phyloP scores from a whole-genome alignment of 2,329 filamentous ascomycete species.

The Thelonectria olida region DNA sequence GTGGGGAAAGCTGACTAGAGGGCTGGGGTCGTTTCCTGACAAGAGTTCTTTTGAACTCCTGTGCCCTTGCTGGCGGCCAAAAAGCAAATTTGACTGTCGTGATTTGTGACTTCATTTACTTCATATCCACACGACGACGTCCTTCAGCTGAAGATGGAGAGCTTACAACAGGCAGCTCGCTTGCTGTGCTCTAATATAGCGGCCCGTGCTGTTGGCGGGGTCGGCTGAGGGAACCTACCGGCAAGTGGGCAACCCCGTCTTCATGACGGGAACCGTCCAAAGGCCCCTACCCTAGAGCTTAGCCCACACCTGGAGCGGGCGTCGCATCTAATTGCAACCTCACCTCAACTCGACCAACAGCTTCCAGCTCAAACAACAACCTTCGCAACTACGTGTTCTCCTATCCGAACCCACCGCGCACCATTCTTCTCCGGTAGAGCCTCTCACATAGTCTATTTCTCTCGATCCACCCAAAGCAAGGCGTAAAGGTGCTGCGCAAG shows the following conservation, averaged over 20 bases:
- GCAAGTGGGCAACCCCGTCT: too few relatives aligned
- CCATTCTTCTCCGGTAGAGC: background rate
- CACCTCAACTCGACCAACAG: constrained; percentile 2
- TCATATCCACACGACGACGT: too few relatives aligned
- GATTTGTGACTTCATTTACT: background rate
- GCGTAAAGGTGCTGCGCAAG: background rate
- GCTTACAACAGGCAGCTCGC: too few relatives aligned
- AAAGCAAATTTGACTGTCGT: background rate
- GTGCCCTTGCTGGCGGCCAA: background rate
- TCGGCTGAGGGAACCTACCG: too few relatives aligned
- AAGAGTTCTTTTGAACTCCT: background rate
- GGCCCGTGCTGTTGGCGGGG: too few relatives aligned
- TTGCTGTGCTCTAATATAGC: too few relatives aligned
- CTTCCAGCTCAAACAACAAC: too few relatives aligned
- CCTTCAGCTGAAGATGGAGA: too few relatives aligned
- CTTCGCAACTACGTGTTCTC: background rate
- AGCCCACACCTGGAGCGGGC: background rate
- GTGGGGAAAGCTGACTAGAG: background rate
- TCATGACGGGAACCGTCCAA: too few relatives aligned
- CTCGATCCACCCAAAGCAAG: background rate
- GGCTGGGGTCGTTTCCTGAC: background rate
- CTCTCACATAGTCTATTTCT: background rate
- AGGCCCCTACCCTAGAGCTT: background rate
- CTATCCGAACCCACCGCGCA: background rate
- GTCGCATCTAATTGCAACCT: constrained; percentile 1